These are phyloP conservation scores for Mastigamoeba balamuthi DNA, from an alignment of 78 protist species.

Conservation along the genomic window DNA sequence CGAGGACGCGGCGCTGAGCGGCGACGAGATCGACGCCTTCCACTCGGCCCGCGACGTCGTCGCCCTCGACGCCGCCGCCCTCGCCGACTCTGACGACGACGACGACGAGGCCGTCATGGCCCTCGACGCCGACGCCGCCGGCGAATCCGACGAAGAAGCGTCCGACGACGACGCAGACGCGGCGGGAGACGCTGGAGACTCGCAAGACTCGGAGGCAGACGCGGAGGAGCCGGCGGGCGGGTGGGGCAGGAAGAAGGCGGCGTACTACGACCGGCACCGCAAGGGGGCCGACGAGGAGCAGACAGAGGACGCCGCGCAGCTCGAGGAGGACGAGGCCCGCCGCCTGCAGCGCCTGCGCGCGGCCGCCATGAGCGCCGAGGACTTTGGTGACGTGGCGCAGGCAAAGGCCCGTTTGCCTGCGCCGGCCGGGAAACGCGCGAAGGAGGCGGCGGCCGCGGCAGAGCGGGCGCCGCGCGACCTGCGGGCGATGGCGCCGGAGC, in stretches of 20 bases:
- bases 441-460: background rate
- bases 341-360: constrained; percentile 14
- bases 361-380: constrained; percentile 10
- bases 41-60: too few species aligned
- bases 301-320: constrained; percentile 20
- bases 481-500: constrained; percentile 16
- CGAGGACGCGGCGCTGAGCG: too few species aligned
- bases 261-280: constrained; percentile 2
- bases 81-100: background rate
- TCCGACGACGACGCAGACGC: constrained; percentile 2
- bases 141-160: constrained; percentile 15
- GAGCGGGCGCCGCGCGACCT: constrained; percentile 25
- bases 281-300: background rate
- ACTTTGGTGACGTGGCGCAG: constrained; percentile 7
- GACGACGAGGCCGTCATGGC: background rate
- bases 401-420: background rate
- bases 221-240: constrained; percentile 7
- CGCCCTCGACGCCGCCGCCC: too few species aligned
- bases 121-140: background rate
- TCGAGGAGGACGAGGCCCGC: constrained; percentile 25
- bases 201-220: background rate
- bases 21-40: too few species aligned
- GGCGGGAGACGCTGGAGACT: background rate
- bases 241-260: constrained; percentile 23
- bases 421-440: background rate